Evolutionary conservation across 768 basidiomycete species (phyloP), one percentile per base, ranked within the genome.

Genomic region (Suillus paluster): DNA sequence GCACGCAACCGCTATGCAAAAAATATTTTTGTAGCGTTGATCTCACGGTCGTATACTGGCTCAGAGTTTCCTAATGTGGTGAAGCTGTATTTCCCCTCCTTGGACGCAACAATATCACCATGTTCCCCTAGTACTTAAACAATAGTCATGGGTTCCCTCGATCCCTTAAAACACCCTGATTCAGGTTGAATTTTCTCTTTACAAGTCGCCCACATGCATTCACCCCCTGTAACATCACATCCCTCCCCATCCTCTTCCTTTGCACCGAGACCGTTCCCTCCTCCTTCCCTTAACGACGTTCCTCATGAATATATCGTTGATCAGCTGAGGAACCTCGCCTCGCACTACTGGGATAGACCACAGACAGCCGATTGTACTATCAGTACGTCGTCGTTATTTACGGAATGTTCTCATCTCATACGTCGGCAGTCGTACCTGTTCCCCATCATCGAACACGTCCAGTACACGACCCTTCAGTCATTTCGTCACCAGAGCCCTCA

Each of bases 291-390:
- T 67, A 78, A 79, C 45, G 83, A 80, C 65, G 87, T 91, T 41
- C 91, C 91, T 59, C 78, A 85, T 67, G 88, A 89, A 70, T 92
- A 91, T 68, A 89, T 92, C 69, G 71, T 89, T 67, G 82, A 85
- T 69, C 87, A 88, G 71, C 83, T 92, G 45, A 88, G 84, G 74
- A 78, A 75, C 69, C 78, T 92, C 56, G 91, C 90, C 15, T 77
- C 84, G 23, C 77, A 81, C 52, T 91, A 88, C 76, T 92, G 91
- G 91, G 84, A 87, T 69, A 89, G 86, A 64, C 82, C 85, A 61
- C 88, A 90, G 66, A 90, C 87, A 1, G 84, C 91, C 10, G 89
- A 94, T 74, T 94, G 91, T 74, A 91, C 91, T 17, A 81, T 93
- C 60, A 82, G 92, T 92, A 68, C 38, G 84, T 75, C 38, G 3